Percentiles rank a stretch among this genome's conserved stretches.
phyloP scores from a whole-genome alignment of 352 stramenopile genomes.

The Phytopythium montanum region DNA sequence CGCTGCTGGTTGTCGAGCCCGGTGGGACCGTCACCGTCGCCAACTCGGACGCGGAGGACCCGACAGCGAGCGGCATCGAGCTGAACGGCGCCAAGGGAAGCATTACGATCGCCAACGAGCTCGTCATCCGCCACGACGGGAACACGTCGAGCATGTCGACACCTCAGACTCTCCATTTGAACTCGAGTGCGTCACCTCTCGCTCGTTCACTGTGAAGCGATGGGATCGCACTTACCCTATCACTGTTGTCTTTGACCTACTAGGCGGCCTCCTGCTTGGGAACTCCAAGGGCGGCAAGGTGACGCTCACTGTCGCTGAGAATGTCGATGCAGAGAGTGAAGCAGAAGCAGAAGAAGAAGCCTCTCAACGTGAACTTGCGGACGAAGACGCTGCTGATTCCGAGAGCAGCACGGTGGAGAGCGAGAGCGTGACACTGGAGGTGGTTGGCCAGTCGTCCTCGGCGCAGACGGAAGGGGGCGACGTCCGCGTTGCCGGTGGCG shows the following conservation, averaged over 20 bases:
- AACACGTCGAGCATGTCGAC: slow-evolving; percentile 48
- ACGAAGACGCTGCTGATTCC: slow-evolving; percentile 12
- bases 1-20: slow-evolving; percentile 52
- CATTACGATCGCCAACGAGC: slow-evolving; percentile 33
- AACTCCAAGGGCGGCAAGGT: slow-evolving; percentile 17
- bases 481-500: slow-evolving; percentile 47
- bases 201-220: not conserved
- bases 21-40: slow-evolving; percentile 45
- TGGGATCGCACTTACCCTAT: not conserved
- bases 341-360: not conserved
- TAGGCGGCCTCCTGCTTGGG: slow-evolving; percentile 17
- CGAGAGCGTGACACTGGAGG: slow-evolving; percentile 34
- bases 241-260: too few relatives aligned
- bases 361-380: slow-evolving; percentile 4
- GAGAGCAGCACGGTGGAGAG: slow-evolving; percentile 9
- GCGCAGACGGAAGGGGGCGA: slow-evolving; percentile 44
- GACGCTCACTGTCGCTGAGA: slow-evolving; percentile 19
- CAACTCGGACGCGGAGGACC: slow-evolving; percentile 42
- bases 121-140: slow-evolving; percentile 39
- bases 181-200: slow-evolving; percentile 26
- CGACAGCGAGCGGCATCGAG: slow-evolving; percentile 37
- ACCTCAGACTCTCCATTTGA: slow-evolving; percentile 34
- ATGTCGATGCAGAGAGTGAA: slow-evolving; percentile 2
- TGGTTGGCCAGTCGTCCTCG: slow-evolving; percentile 51
- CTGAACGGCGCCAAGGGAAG: slow-evolving; percentile 34